These are phyloP conservation scores for Boletus sp. DNA, from an alignment of 1,284 basidiomycete genomes.

Conservation along the genomic window DNA sequence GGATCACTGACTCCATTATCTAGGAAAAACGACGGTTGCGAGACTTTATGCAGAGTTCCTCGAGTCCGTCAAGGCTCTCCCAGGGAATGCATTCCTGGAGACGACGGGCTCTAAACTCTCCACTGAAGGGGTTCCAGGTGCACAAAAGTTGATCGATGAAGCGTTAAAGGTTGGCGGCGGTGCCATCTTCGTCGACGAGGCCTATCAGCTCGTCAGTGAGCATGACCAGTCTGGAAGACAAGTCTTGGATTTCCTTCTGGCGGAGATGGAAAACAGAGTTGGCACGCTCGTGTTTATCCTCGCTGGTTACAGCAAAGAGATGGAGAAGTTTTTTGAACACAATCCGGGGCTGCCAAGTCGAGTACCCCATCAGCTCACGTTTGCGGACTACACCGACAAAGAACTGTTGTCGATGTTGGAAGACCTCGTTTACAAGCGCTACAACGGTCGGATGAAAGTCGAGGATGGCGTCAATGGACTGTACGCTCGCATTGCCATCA, in stretches of 20 bases:
- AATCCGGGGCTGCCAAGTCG: constrained; percentile 64
- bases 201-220: constrained; percentile 55
- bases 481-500: constrained; percentile 48
- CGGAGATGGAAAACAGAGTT: constrained; percentile 67
- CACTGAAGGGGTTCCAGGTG: constrained; percentile 50
- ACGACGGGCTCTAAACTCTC: constrained; percentile 58
- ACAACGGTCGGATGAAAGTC: constrained; percentile 47
- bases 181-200: constrained; percentile 63
- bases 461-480: constrained; percentile 53
- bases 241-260: constrained; percentile 62
- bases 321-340: constrained; percentile 73
- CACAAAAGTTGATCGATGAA: constrained; percentile 47
- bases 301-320: constrained; percentile 63
- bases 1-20: neutral
- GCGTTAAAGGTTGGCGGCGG: constrained; percentile 54
- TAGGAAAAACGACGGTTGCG: constrained; percentile 69
- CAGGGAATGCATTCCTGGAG: constrained; percentile 52
- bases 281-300: constrained; percentile 66
- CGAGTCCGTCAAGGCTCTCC: constrained; percentile 49
- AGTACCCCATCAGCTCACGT: constrained; percentile 56
- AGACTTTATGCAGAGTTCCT: constrained; percentile 60
- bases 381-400: constrained; percentile 55
- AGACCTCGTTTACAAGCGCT: constrained; percentile 44
- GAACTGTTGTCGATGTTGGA: constrained; percentile 54
- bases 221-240: constrained; percentile 46